A percentile compares a stretch with the other conserved stretches of the same genome.
phyloP scores from a whole-genome alignment of 306 rosid genomes.

The Purshia tridentata region DNA sequence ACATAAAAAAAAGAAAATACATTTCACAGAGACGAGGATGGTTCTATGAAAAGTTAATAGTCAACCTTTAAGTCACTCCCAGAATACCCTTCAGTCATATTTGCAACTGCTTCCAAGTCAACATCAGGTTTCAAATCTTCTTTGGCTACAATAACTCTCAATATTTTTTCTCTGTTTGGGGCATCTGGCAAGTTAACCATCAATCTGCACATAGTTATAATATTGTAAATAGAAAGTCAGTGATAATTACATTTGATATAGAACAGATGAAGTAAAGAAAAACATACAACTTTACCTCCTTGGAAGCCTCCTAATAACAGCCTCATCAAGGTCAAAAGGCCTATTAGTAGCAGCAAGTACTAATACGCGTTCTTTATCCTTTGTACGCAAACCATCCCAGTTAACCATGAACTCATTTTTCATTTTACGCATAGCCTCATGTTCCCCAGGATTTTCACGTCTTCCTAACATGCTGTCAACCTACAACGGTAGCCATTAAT shows the following conservation, averaged over 20 bases:
- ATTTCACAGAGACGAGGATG: not conserved
- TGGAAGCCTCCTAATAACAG: constrained; percentile 97
- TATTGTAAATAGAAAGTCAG: not conserved
- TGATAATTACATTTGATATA: not conserved
- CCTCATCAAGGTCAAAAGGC: constrained; percentile 98
- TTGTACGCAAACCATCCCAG: constrained; percentile 98
- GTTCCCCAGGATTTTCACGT: constrained; percentile 96
- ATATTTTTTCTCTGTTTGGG: constrained; percentile 74
- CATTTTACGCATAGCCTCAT: constrained; percentile 97
- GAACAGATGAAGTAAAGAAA: not conserved
- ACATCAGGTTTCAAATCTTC: constrained; percentile 79
- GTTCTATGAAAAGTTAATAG: not conserved
- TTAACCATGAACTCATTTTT: constrained; percentile 98
- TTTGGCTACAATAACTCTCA: constrained; percentile 76
- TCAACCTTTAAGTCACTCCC: constrained; percentile 95
- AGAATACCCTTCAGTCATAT: constrained; percentile 90
- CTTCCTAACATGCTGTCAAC: constrained; percentile 98
- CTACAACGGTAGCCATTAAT: constrained; percentile 41
- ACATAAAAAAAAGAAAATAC: not conserved
- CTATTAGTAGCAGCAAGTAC: constrained; percentile 98
- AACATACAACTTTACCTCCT: constrained; percentile 57
- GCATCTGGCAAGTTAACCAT: constrained; percentile 94
- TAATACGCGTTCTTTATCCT: constrained; percentile 87
- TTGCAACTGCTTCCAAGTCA: constrained; percentile 75
- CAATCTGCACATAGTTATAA: constrained; percentile 50